Conservation (phyloP, 2,329 filamentous ascomycete genomes). For the Fragosphaeria purpurea region DNA sequence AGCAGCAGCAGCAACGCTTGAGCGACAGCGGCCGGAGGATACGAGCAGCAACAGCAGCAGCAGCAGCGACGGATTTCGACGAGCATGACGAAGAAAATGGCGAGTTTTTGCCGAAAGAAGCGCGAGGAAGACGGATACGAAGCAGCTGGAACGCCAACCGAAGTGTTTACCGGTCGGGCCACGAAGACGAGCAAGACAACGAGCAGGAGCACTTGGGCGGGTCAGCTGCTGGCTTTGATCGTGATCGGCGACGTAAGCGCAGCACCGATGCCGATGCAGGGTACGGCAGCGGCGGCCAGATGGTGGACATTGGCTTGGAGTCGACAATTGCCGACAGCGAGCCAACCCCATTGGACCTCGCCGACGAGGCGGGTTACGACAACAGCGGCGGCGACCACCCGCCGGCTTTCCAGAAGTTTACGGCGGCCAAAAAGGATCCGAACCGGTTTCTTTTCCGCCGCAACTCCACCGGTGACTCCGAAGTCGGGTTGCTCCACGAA, state of each 20-base stretch:
- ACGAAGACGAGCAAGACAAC: constrained; percentile 19
- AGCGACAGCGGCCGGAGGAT: constrained; percentile 23
- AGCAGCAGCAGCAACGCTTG: constrained; percentile 8
- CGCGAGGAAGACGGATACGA: constrained; percentile 29
- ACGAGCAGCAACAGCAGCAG: constrained; percentile 8
- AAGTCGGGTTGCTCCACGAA: constrained; percentile 32
- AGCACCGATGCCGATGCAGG: not conserved
- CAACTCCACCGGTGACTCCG: constrained; percentile 36
- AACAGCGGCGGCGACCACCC: constrained; percentile 24
- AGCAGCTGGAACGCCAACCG: constrained; percentile 55
- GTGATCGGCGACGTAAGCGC: too few species aligned
- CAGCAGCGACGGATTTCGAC: not conserved
- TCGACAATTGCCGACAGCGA: constrained; percentile 50
- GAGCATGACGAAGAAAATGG: not conserved
- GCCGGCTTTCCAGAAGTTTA: constrained; percentile 54
- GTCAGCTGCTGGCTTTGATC: not conserved
- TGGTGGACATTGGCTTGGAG: constrained; percentile 83
- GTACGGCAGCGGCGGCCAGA: constrained; percentile 45
- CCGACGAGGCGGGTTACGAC: constrained; percentile 16
- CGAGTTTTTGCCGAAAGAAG: not conserved
- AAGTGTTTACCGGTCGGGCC: constrained; percentile 25
- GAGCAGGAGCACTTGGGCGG: constrained; percentile 16
- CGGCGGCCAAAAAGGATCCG: constrained; percentile 22
- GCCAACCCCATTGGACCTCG: constrained; percentile 46
- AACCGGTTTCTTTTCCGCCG: constrained; percentile 30